Percentiles rank a stretch among this genome's conserved stretches.
Evolutionary conservation across 192 early-diverging fungal species (phyloP).

Genomic region (Phlyctochytrium arcticum): DNA sequence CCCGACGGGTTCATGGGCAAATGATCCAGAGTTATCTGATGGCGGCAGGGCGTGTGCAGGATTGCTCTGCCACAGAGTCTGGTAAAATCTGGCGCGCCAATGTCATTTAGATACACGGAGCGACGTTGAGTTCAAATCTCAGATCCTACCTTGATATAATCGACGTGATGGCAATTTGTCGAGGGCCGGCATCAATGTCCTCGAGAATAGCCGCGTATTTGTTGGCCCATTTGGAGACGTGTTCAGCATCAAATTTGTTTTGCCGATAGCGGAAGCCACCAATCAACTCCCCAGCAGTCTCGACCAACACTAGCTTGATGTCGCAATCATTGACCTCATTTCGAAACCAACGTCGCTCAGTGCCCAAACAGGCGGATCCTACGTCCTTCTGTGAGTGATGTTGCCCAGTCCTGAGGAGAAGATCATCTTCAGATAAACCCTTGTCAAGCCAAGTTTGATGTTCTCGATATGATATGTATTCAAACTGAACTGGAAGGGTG

Average conservation of each 20-base stretch:
- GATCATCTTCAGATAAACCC: slow-evolving; percentile 28
- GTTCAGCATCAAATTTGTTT: slow-evolving; percentile 39
- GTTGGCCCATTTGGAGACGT: slow-evolving; percentile 42
- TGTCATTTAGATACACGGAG: no score
- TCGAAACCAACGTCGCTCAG: slow-evolving; percentile 13
- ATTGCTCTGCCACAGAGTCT: slow-evolving; percentile 5
- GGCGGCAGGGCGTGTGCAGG: no score
- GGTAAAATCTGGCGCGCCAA: slow-evolving; percentile 19
- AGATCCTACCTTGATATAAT: slow-evolving; percentile 45
- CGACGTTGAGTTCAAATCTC: background rate
- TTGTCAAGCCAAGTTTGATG: slow-evolving; percentile 20
- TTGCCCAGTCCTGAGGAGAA: slow-evolving; percentile 1
- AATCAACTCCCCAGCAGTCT: slow-evolving; percentile 26
- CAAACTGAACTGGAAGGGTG: slow-evolving; percentile 41
- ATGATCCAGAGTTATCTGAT: no score
- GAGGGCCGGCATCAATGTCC: slow-evolving; percentile 36
- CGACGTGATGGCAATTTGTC: slow-evolving; percentile 35
- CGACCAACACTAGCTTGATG: slow-evolving; percentile 44
- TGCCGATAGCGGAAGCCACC: slow-evolving; percentile 37
- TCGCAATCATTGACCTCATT: slow-evolving; percentile 28
- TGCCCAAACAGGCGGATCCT: background rate
- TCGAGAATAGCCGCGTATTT: slow-evolving; percentile 46
- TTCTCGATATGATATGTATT: slow-evolving; percentile 38
- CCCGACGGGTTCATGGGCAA: no score
- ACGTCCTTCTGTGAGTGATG: background rate